Evolutionary conservation across 108 stramenopile genomes (phyloP).

Genomic region (Seminavis robusta): DNA sequence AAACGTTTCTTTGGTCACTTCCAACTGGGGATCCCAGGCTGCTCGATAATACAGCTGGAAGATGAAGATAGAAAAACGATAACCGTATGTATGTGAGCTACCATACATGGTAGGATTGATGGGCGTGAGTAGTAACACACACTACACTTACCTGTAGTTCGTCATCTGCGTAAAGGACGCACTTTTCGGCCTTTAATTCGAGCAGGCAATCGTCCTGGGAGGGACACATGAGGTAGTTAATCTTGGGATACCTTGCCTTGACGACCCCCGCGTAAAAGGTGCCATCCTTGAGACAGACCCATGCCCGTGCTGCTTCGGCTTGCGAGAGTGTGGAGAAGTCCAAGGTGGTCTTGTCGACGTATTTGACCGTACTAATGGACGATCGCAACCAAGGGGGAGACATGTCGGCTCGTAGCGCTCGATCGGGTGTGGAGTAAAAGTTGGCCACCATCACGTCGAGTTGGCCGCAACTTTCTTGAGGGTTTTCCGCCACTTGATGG

Average conservation of each 20-base stretch:
- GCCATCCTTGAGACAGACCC: neutral
- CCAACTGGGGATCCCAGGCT: neutral
- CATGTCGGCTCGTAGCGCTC: neutral
- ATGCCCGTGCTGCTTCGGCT: neutral
- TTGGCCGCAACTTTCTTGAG: neutral
- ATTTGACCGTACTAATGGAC: neutral
- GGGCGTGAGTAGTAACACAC: too few relatives aligned
- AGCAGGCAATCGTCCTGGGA: neutral
- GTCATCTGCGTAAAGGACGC: neutral
- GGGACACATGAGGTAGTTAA: neutral
- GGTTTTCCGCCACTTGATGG: neutral
- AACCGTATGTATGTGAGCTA: too few relatives aligned
- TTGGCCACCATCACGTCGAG: slow-evolving; percentile 10
- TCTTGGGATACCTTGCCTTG: neutral
- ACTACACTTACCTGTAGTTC: too few relatives aligned
- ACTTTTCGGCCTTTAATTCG: neutral
- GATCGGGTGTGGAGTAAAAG: slow-evolving; percentile 3
- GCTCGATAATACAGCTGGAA: neutral
- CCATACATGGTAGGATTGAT: too few relatives aligned
- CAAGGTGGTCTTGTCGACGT: neutral
- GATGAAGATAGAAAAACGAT: too few relatives aligned
- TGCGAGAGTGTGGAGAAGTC: slow-evolving; percentile 5
- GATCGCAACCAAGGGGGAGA: slow-evolving; percentile 7
- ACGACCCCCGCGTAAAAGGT: neutral
- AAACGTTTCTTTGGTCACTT: slow-evolving; percentile 2